Conservation (phyloP, 306 rosid genomes). For the Oemleria cerasiformis region DNA sequence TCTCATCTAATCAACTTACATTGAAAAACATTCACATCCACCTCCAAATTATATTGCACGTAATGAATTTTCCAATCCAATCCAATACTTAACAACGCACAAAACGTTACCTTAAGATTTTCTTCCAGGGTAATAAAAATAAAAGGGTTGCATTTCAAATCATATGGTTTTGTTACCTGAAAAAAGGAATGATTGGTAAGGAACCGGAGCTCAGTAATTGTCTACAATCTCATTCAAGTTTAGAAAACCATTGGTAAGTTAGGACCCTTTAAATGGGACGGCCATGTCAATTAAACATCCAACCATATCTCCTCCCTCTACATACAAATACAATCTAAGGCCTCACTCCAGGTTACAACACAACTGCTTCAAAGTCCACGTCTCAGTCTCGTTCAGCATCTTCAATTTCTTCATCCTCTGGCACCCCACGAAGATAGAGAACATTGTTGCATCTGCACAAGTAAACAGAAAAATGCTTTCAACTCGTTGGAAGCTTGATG, state of each 20-base stretch:
- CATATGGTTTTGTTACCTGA: background rate
- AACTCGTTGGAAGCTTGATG: background rate
- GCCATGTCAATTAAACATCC: slow-evolving; percentile 11
- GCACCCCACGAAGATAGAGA: slow-evolving; percentile 92
- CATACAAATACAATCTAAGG: slow-evolving; percentile 19
- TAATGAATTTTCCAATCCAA: too few species aligned
- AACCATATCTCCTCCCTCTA: slow-evolving; percentile 21
- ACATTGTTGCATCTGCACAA: slow-evolving; percentile 85
- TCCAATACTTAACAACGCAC: too few species aligned
- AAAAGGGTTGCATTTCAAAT: background rate
- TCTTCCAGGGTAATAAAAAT: background rate
- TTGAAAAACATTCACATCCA: too few species aligned
- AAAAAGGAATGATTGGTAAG: background rate
- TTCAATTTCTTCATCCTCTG: slow-evolving; percentile 94
- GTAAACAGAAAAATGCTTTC: slow-evolving; percentile 12
- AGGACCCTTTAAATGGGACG: background rate
- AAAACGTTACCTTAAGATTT: too few species aligned
- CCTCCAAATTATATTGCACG: too few species aligned
- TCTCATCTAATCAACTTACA: too few species aligned
- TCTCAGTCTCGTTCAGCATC: slow-evolving; percentile 74
- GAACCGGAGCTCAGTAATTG: background rate
- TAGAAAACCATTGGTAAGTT: background rate
- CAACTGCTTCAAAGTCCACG: slow-evolving; percentile 10
- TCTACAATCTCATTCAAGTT: background rate
- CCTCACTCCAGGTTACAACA: background rate